Evolutionary conservation across 805 yeast species (phyloP).

Genomic region (Candida chilensis): DNA sequence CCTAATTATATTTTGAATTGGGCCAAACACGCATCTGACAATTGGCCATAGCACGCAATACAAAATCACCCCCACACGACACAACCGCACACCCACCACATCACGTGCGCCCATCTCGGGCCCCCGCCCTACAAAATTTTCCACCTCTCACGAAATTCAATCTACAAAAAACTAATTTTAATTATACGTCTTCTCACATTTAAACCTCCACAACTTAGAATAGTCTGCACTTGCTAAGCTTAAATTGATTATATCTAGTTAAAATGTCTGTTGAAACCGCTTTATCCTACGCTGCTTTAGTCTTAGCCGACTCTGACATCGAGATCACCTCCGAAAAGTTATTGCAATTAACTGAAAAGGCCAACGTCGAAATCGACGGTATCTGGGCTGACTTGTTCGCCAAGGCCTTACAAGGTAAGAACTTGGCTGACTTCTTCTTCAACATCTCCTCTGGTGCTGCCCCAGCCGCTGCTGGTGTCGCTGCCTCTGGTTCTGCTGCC

Average conservation of each 20-base stretch:
- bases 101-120: too few species aligned
- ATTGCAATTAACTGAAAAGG: conserved; percentile 25
- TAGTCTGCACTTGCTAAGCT: conserved; percentile 37
- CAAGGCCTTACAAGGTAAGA: conserved; percentile 35
- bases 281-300: conserved; percentile 41
- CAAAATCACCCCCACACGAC: too few species aligned
- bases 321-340: conserved; percentile 37
- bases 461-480: conserved; percentile 25
- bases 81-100: too few species aligned
- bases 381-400: conserved; percentile 40
- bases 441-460: conserved; percentile 37
- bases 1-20: too few species aligned
- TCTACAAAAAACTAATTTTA: too few species aligned
- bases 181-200: too few species aligned
- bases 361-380: conserved; percentile 33
- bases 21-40: too few species aligned
- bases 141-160: too few species aligned
- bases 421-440: conserved; percentile 40
- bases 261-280: conserved; percentile 38
- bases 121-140: too few species aligned
- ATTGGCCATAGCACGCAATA: too few species aligned
- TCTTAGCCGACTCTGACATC: conserved; percentile 38
- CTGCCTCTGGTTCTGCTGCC: conserved; percentile 23
- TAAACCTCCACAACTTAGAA: too few species aligned
- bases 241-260: conserved; percentile 42